Conservation (phyloP, 2,329 filamentous ascomycete genomes). For the Orbilia quercus region DNA sequence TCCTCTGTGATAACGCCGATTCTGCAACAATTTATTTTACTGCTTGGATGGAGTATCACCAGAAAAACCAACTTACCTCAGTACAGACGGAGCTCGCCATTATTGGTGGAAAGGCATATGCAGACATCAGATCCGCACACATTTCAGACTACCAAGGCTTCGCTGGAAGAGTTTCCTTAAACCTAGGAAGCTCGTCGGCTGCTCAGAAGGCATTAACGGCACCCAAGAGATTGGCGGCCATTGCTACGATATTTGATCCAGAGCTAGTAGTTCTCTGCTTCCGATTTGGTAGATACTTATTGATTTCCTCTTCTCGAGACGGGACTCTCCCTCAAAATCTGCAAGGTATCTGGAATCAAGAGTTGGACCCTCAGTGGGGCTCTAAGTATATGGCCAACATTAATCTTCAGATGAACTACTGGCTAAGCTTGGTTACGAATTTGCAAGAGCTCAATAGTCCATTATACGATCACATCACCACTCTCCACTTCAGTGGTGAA, state of each 20-base stretch:
- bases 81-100: constrained; percentile 56
- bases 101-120: constrained; percentile 20
- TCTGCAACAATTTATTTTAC: constrained; percentile 58
- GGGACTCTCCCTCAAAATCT: constrained; percentile 64
- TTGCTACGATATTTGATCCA: constrained; percentile 56
- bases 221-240: constrained; percentile 56
- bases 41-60: constrained; percentile 58
- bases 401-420: constrained; percentile 70
- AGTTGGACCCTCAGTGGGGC: constrained; percentile 65
- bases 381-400: constrained; percentile 68
- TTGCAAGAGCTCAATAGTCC: constrained; percentile 63
- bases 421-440: constrained; percentile 62
- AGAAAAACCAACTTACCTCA: constrained; percentile 40
- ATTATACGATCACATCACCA: constrained; percentile 64
- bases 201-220: constrained; percentile 56
- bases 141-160: constrained; percentile 62
- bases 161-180: constrained; percentile 61
- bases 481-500: constrained; percentile 61
- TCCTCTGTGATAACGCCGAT: constrained; percentile 57
- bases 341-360: constrained; percentile 65
- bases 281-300: constrained; percentile 63
- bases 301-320: constrained; percentile 62
- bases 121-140: constrained; percentile 26
- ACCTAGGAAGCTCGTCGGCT: constrained; percentile 57
- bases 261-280: constrained; percentile 61